Base-by-base conservation (phyloP, 805 yeast species). In the Metschnikowia anglica region DNA sequence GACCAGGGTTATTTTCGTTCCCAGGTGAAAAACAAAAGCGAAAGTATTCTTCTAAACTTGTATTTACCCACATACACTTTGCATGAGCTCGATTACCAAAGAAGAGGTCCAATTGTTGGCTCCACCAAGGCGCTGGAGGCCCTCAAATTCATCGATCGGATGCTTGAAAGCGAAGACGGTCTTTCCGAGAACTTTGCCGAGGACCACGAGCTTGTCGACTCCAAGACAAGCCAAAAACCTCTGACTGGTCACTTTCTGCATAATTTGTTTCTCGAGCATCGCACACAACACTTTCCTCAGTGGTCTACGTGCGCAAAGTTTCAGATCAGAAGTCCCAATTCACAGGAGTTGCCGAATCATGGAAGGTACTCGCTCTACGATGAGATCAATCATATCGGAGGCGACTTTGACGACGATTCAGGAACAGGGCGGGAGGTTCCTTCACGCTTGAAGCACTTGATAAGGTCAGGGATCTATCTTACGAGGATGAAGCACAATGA, bases 61-160 rank as follows among this genome's bases (percentile, higher is more conserved):
- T 72, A 64, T 61, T 63, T 84, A 52, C 83, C 86, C 18, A 56
- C 78, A 40, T 72, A 79, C 61, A 60, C 64, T 8, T 45, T 60
- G 35, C 58, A 52, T 26, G 63, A 59, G 42, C 55, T 60, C 34
- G 55, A 55, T 21, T 48, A 34, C 26, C 52, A 44, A 38, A 52
- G 46, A 36, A 74, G 74, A 43, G 81, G 82, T 1, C 62, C 69
- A 15, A 72, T 80, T 13, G 68, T 81, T 56, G 69, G 72, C 48
- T 80, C 86, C 15, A 70, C 74, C n/a, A 80, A 79, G 59, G 84
- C 90, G 6, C 68, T 82, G 40, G 85, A 81, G 54, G 76, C 87
- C 15, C 70, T 83, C 38, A 66, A 75, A 43, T 79, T 81, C 52
- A 78, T 84, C 41, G 88, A 83, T 50, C 62, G 64, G 27, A 46